Evolutionary conservation across 345 rosid species (phyloP).

Genomic region (Tarenaya hassleriana): DNA sequence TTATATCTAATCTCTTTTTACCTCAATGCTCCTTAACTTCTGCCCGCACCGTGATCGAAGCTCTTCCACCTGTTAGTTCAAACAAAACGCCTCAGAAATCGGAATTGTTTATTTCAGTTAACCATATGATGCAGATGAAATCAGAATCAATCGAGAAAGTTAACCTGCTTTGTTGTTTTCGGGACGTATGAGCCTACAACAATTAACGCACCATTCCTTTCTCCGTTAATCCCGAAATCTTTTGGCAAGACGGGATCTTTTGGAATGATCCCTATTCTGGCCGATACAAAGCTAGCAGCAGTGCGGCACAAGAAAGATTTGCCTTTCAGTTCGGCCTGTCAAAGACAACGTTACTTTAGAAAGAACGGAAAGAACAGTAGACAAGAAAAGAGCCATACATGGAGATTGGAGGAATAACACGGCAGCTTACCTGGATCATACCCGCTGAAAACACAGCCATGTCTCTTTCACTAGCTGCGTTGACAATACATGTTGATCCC

Average conservation of each 20-base stretch:
- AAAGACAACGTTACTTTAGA: constrained; percentile 20
- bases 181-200: constrained; percentile 98
- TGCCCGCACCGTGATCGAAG: constrained; percentile 61
- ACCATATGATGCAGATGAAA: constrained; percentile 18
- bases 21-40: constrained; percentile 69
- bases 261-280: constrained; percentile 76
- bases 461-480: constrained; percentile 93
- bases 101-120: neutral
- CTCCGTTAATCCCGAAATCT: constrained; percentile 58
- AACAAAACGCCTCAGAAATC: constrained; percentile 13
- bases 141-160: constrained; percentile 11
- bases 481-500: constrained; percentile 87
- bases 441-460: constrained; percentile 92
- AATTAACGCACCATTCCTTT: constrained; percentile 67
- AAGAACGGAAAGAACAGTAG: constrained; percentile 7
- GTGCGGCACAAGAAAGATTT: constrained; percentile 88
- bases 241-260: constrained; percentile 71
- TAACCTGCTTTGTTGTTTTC: constrained; percentile 91
- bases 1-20: constrained; percentile 22
- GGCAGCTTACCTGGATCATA: constrained; percentile 71
- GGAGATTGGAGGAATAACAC: constrained; percentile 11
- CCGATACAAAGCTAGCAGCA: constrained; percentile 94
- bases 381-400: constrained; percentile 3
- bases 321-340: constrained; percentile 88
- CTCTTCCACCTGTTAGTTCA: constrained; percentile 63